These are phyloP conservation scores for Sporothrix dimorphospora DNA, from an alignment of 2,329 filamentous ascomycete species.

Conservation along the genomic window DNA sequence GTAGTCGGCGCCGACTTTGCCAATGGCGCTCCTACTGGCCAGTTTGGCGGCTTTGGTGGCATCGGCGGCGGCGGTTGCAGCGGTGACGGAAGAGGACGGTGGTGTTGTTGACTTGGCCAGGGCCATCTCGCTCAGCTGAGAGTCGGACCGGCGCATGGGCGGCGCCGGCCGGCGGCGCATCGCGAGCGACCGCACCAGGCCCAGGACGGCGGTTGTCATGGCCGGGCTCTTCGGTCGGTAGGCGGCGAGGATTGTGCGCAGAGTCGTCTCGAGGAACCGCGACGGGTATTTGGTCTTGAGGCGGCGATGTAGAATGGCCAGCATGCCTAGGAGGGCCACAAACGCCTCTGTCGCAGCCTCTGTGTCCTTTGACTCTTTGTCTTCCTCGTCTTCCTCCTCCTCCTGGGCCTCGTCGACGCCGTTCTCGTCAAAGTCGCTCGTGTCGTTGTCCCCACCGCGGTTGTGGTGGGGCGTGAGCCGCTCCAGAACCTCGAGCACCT, in stretches of 20 bases:
- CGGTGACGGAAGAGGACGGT: not conserved
- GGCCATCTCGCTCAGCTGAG: conserved; percentile 24
- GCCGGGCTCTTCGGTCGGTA: conserved; percentile 67
- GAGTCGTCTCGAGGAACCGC: conserved; percentile 75
- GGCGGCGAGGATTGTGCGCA: conserved; percentile 69
- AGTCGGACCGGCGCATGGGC: conserved; percentile 57
- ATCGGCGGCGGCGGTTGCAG: not conserved
- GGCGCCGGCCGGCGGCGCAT: conserved; percentile 67
- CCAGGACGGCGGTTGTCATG: conserved; percentile 70
- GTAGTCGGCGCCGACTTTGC: conserved; percentile 48
- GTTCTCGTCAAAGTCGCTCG: conserved; percentile 41
- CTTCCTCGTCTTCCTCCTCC: conserved; percentile 36
- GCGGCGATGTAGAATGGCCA: conserved; percentile 72
- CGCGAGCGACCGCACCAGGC: conserved; percentile 70
- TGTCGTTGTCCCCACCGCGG: conserved; percentile 43
- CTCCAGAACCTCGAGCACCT: conserved; percentile 74
- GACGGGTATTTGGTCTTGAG: conserved; percentile 79
- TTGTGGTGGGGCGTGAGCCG: conserved; percentile 51
- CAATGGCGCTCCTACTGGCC: conserved; percentile 37
- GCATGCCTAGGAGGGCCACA: conserved; percentile 36
- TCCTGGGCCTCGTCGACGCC: conserved; percentile 38
- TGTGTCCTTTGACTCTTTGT: conserved; percentile 33
- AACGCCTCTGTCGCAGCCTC: conserved; percentile 32
- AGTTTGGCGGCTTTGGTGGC: conserved; percentile 45
- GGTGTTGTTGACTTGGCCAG: not conserved